Conservation (phyloP, 768 basidiomycete species). For the Lenzites betulinus region DNA sequence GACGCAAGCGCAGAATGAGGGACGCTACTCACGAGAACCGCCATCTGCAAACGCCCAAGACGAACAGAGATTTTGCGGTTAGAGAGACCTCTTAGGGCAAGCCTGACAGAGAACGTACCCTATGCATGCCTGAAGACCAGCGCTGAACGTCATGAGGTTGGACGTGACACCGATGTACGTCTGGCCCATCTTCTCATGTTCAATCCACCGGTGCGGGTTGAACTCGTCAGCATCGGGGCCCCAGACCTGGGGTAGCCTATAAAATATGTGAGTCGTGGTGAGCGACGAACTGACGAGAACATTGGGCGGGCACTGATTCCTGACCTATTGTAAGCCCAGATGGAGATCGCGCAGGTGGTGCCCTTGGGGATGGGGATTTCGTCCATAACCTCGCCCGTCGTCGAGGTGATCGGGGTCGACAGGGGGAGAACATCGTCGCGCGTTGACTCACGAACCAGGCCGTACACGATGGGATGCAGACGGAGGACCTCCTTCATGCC, state of each 20-base stretch:
- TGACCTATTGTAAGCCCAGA: constrained; percentile 38
- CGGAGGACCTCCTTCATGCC: constrained; percentile 28
- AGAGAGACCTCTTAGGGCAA: not conserved
- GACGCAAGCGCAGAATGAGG: not conserved
- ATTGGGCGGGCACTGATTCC: not conserved
- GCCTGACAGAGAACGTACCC: not conserved
- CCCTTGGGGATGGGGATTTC: constrained; percentile 33
- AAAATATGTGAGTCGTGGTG: not conserved
- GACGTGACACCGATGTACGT: constrained; percentile 22
- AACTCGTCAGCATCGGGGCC: constrained; percentile 34
- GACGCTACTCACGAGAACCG: constrained; percentile 33
- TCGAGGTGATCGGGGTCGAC: constrained; percentile 8
- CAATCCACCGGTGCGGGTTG: constrained; percentile 33
- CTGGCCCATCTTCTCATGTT: constrained; percentile 19
- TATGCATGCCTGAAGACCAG: constrained; percentile 25
- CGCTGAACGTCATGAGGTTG: constrained; percentile 19
- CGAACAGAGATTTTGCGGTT: not conserved
- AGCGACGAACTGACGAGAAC: not conserved
- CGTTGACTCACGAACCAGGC: constrained; percentile 19
- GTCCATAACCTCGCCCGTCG: constrained; percentile 20
- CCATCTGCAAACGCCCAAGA: constrained; percentile 20
- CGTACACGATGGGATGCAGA: constrained; percentile 23
- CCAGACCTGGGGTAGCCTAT: constrained; percentile 32
- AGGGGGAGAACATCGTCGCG: constrained; percentile 30
- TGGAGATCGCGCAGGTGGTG: constrained; percentile 25